Evolutionary conservation across 345 rosid species (phyloP).

Genomic region (Populus euphratica): DNA sequence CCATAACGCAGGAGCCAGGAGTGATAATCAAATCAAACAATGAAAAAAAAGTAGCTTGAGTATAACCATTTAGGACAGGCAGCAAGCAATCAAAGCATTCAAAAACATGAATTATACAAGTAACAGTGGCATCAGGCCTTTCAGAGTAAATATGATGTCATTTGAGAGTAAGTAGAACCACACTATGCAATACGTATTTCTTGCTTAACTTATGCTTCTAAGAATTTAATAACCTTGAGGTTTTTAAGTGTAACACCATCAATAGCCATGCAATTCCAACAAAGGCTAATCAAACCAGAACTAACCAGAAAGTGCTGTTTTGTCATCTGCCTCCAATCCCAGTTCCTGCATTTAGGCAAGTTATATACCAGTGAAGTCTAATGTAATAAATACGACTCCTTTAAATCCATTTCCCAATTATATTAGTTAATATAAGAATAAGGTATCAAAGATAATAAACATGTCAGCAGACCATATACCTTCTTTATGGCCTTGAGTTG

Average conservation of each 20-base stretch:
- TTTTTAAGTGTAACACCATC: not conserved
- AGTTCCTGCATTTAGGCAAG: conserved; percentile 63
- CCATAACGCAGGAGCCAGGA: not conserved
- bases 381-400: not conserved
- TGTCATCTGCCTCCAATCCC: conserved; percentile 97
- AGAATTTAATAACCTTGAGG: not conserved
- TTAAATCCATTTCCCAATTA: not conserved
- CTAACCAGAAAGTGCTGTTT: conserved; percentile 94
- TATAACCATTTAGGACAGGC: not conserved
- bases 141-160: not conserved
- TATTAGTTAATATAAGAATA: not conserved
- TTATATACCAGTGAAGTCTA: conserved; percentile 13
- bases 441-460: not conserved
- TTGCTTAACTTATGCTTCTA: not conserved
- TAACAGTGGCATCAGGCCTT: not conserved
- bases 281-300: conserved; percentile 20
- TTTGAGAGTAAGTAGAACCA: not conserved
- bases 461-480: conserved; percentile 39
- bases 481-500: conserved; percentile 99
- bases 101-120: not conserved
- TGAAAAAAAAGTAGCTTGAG: not conserved
- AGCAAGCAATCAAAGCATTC: not conserved
- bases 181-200: not conserved
- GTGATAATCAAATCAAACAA: not conserved
- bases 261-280: not conserved